Conservation (phyloP, 176 grass and related monocot genomes). For the Rhipidocladum racemiflorum region DNA sequence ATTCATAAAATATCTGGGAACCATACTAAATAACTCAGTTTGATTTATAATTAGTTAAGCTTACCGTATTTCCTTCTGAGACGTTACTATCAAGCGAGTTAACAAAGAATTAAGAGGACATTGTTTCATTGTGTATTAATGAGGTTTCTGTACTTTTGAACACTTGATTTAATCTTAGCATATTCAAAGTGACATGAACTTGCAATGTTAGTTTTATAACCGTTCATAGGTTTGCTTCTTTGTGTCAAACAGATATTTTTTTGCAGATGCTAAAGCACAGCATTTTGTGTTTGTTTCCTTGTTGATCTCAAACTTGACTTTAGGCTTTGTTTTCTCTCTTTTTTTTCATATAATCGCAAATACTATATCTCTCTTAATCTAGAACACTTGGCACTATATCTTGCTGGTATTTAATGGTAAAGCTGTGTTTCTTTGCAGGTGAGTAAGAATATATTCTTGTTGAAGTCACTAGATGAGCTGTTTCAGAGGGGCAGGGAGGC, state of each 20-base stretch:
- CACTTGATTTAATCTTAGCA: not conserved
- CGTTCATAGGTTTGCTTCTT: not conserved
- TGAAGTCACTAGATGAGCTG: constrained; percentile 72
- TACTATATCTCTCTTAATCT: not conserved
- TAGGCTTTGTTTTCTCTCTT: not conserved
- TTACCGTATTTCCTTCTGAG: not conserved
- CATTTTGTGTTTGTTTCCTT: not conserved
- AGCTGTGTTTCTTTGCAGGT: constrained; percentile 50
- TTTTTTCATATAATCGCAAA: not conserved
- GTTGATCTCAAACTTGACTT: not conserved
- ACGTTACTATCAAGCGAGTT: not conserved
- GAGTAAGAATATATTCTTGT: constrained; percentile 67
- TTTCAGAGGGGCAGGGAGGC: constrained; percentile 65
- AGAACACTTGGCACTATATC: constrained; percentile 3
- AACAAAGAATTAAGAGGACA: not conserved
- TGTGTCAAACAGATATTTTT: not conserved
- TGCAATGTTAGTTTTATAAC: constrained; percentile 1
- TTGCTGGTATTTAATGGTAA: constrained; percentile 6
- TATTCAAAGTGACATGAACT: not conserved
- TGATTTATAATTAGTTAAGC: not conserved
- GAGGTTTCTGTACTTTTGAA: not conserved
- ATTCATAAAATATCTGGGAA: not conserved
- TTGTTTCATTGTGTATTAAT: not conserved
- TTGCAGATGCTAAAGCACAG: not conserved
- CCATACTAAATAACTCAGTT: not conserved